Evolutionary conservation across 306 rosid genomes (phyloP), one percentile per base, ranked within the genome.

Genomic region (Glycine soja): DNA sequence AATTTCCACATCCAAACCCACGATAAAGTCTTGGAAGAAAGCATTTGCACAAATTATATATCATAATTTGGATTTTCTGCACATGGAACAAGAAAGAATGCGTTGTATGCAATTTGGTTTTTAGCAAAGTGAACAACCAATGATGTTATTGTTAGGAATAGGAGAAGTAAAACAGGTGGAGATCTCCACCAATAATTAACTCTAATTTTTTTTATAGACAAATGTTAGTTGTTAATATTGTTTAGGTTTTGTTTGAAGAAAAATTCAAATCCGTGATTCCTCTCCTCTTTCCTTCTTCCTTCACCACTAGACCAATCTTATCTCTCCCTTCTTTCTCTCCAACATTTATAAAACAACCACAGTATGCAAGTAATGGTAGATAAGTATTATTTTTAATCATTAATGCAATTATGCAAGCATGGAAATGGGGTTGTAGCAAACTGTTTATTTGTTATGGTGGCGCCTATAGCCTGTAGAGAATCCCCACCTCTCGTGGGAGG

Each of bases 401-500:
- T 30, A 30, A 15, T 32, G 47, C 59, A 52, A 19, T 72, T 51
- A 13, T 40, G 32, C 62, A 76, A 65, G 18, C 45, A 51, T 65
- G 70, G 52, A 80, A 65, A 80, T 70, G 89, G 82, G 82, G 85
- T 67, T 80, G 48, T 40, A 40, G 15, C 57, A 30, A 65, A 50
- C 15, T 80, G 59, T 43, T 75, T 80, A 62, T 80, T 71, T 76
- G 6, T 18, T 13, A 34, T 80, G 80, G 87, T 66, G 51, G 73
- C n/a, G 36, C 71, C 56, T 6, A 53, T 61, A 16, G 51, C 7
- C 8, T 64, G 72, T 53, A 63, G 52, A 34, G 63, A 59, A 76
- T 79, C 80, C 87, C 87, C 80, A 77, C 86, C 58, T 65, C 83
- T 77, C 76, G 45, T 81, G 88, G 79, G 64, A 81, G 32, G 67